A percentile compares a stretch with the other conserved stretches of the same genome.
Conservation (phyloP, 768 basidiomycete species). For the Kwoniella heveanensis region DNA sequence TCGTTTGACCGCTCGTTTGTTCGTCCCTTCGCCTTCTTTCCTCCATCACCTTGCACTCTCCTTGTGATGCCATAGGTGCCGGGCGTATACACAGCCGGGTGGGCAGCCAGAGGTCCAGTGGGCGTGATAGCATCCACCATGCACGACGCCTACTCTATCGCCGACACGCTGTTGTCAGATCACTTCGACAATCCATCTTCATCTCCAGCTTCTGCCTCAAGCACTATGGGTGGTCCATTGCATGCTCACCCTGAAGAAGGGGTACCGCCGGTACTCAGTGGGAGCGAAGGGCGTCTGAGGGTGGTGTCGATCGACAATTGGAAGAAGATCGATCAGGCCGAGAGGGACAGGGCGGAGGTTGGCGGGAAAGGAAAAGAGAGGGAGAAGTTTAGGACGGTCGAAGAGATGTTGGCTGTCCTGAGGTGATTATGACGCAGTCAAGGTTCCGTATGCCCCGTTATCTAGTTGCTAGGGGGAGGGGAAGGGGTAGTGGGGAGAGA, state of each 20-base stretch:
- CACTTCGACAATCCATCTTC: slow-evolving; percentile 46
- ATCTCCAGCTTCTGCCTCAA: slow-evolving; percentile 6
- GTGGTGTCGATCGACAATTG: slow-evolving; percentile 73
- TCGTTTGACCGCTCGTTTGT: no score
- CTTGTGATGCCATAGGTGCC: slow-evolving; percentile 49
- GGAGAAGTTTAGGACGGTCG: slow-evolving; percentile 57
- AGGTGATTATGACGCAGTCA: neutral
- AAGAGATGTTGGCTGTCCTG: slow-evolving; percentile 56
- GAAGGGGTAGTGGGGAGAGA: no score
- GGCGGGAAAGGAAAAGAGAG: slow-evolving; percentile 61
- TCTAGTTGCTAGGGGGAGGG: no score
- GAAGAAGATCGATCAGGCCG: slow-evolving; percentile 73
- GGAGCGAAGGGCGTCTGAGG: slow-evolving; percentile 47
- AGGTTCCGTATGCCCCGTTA: no score
- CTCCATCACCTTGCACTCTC: neutral
- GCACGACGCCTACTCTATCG: slow-evolving; percentile 83
- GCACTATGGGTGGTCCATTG: slow-evolving; percentile 4
- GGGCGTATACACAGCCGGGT: slow-evolving; percentile 86
- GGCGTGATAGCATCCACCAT: slow-evolving; percentile 92
- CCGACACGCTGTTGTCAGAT: slow-evolving; percentile 71
- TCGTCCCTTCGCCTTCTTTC: no score
- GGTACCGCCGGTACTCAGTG: slow-evolving; percentile 58
- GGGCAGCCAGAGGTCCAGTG: slow-evolving; percentile 87
- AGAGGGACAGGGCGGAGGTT: slow-evolving; percentile 58
- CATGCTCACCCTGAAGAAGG: slow-evolving; percentile 57